These are phyloP conservation scores for Pseudogymnoascus sp. DNA, from an alignment of 2,329 filamentous ascomycete species.

Conservation along the genomic window DNA sequence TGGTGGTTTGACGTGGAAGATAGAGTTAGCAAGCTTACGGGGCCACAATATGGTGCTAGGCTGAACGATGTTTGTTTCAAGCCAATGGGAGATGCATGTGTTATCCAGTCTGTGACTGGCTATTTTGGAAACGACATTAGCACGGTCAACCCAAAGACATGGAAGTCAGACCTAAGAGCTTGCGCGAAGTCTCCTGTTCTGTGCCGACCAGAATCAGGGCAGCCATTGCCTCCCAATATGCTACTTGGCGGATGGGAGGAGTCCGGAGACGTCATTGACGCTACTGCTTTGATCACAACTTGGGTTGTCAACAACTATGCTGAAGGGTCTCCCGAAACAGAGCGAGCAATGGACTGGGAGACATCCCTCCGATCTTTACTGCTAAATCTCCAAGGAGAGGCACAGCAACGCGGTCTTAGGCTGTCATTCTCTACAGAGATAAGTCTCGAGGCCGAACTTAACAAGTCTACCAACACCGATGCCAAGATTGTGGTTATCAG, in stretches of 20 bases:
- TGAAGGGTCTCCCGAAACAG: slow-evolving; percentile 62
- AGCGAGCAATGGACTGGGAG: slow-evolving; percentile 83
- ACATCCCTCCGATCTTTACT: slow-evolving; percentile 65
- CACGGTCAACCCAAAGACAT: slow-evolving; percentile 54
- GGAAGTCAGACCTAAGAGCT: slow-evolving; percentile 61
- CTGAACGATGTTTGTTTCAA: slow-evolving; percentile 90
- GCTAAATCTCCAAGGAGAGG: slow-evolving; percentile 71
- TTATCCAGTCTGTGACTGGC: slow-evolving; percentile 83
- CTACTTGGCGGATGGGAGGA: slow-evolving; percentile 73
- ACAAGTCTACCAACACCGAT: slow-evolving; percentile 97
- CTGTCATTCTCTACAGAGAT: slow-evolving; percentile 94
- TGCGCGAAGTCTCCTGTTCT: slow-evolving; percentile 74
- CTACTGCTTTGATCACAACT: slow-evolving; percentile 74
- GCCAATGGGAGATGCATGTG: slow-evolving; percentile 78
- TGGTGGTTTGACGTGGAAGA: slow-evolving; percentile 95
- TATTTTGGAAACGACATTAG: slow-evolving; percentile 68
- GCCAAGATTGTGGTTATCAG: slow-evolving; percentile 94
- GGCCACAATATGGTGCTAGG: slow-evolving; percentile 55
- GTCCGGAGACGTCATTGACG: slow-evolving; percentile 57
- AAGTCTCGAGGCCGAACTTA: slow-evolving; percentile 88
- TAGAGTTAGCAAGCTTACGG: slow-evolving; percentile 63
- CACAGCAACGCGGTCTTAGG: slow-evolving; percentile 64
- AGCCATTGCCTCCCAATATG: slow-evolving; percentile 77
- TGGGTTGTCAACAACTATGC: slow-evolving; percentile 89
- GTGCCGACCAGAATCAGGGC: slow-evolving; percentile 81